These are phyloP conservation scores for Lipomyces lipofer DNA, from an alignment of 805 yeast species.

Conservation along the genomic window DNA sequence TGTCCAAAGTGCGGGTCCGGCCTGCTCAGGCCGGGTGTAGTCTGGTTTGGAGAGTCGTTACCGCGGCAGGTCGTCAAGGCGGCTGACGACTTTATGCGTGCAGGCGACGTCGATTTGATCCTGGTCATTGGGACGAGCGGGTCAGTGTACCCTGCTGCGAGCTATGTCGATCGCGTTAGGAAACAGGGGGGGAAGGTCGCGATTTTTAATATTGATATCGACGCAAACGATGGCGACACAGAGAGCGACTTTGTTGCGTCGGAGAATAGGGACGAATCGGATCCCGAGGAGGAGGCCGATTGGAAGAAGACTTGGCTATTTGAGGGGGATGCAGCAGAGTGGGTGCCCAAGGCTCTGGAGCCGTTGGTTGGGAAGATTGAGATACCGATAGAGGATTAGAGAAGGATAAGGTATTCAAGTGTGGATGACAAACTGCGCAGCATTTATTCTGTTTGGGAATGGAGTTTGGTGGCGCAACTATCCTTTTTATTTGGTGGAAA, in stretches of 20 bases:
- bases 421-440: too few species aligned
- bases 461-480: too few species aligned
- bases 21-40: constrained; percentile 81
- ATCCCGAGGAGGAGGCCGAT: too few species aligned
- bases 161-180: constrained; percentile 76
- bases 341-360: constrained; percentile 65
- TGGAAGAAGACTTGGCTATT: constrained; percentile 17
- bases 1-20: constrained; percentile 76
- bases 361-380: constrained; percentile 42
- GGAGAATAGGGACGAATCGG: too few species aligned
- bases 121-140: constrained; percentile 86
- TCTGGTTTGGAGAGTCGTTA: constrained; percentile 92
- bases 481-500: too few species aligned
- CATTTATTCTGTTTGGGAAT: too few species aligned
- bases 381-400: neutral
- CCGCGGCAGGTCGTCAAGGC: constrained; percentile 61
- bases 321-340: constrained; percentile 71
- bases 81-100: constrained; percentile 69
- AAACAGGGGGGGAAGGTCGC: constrained; percentile 80
- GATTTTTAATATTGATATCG: constrained; percentile 68
- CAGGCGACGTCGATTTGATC: constrained; percentile 63
- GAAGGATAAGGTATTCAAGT: too few species aligned
- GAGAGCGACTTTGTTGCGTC: neutral
- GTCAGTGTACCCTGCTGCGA: constrained; percentile 87
- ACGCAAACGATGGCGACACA: constrained; percentile 6